Evolutionary conservation across 192 early-diverging fungal species (phyloP), one percentile per base, ranked within the genome.

Genomic region (Dissophora globulifera): DNA sequence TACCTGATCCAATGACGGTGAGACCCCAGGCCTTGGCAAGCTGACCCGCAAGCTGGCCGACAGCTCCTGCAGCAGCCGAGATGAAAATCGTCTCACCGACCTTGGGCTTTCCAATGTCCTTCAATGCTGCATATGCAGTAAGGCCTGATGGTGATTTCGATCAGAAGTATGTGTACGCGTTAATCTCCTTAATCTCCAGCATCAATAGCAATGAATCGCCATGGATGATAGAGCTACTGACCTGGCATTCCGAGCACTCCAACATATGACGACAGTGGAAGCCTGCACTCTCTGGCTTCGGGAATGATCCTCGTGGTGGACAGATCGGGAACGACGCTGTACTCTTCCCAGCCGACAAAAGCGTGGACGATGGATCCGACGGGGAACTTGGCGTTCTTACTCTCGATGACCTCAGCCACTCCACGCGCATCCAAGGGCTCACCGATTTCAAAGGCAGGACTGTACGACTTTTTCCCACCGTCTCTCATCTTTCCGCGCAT

Each of bases 31-130:
- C 79, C 69, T 94, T 94, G 53, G 86, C 89, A 30, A 96, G 81
- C 76, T 96, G 95, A 56, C 94, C 92, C 6, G 94, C 69, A 43
- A 80, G 47, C 61, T 80, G 78, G 15, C 71, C 95, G 23, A 95
- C 93, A 1, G 91, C 90, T 23, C 91, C 96, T 23, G 95, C 85
- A 0, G 95, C 96, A 43, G 92, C 93, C 32, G 69, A 80, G 26
- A 72, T 67, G 45, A 92, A 94, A 9, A 98, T 81, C 2, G 94
- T 96, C 56, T 98, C 94, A 30, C 94, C 94, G 4, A 69, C 71
- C 78, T 93, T 92, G 59, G 94, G 90, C 59, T 92, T 81, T 25
- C 90, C 93, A 47, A 93, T 81, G 9, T 85, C 81, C 35, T 87
- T 61, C 22, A 94, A 78, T 27, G 56, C 19, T n/a, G 62, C 16